Base-by-base conservation (phyloP, 768 basidiomycete genomes). In the Leccinum subgranulosum region DNA sequence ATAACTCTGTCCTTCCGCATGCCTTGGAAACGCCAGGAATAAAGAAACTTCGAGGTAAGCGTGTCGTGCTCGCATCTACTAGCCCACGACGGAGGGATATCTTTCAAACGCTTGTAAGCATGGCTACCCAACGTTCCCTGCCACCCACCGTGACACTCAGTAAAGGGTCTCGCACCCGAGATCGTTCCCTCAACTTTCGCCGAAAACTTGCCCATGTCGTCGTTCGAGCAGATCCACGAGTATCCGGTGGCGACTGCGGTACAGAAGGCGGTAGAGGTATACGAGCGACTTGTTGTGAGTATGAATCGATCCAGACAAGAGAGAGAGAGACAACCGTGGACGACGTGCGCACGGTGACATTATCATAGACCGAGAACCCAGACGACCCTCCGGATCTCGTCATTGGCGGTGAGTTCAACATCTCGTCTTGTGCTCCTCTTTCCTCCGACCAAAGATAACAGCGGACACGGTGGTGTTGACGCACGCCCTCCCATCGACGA, bases 401-500 rank as follows among this genome's bases (percentile, higher is more conserved):
- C 31, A 91, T 92, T 56, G 84, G 81, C 33, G 88, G 90, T 87
- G 51, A 57, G 77, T 52, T 7, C 12, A 19, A 6, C 3, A 21
- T 54, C 34, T 12, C 23, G 19, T 10, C 1, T 10, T 5, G 2
- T 33, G 6, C 45, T 46, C 21, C 14, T 46, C 14, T 21, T 14
- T 45, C 19, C 19, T 41, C 19, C 15, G 46, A 48, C 10, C 19
- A 12, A 43, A 43, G 41, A 19, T 43, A 17, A n/a, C 69, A 94
- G 97, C 96, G 61, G 97, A 99, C 70, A 98, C 97, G 0, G 86
- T 99, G 14, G 94, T 98, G n/a, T 76, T 99, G 43, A 88, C 87
- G 4, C 90, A 89, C 63, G 79, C 82, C 1, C 78, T 83, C 51
- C 84, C 88, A 1, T 74, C 82, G 45, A 81, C 83, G 2, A 81